Evolutionary conservation across 1,139 yeast species (phyloP), one percentile per base, ranked within the genome.

Genomic region (Barnettozyma hawaiiensis): DNA sequence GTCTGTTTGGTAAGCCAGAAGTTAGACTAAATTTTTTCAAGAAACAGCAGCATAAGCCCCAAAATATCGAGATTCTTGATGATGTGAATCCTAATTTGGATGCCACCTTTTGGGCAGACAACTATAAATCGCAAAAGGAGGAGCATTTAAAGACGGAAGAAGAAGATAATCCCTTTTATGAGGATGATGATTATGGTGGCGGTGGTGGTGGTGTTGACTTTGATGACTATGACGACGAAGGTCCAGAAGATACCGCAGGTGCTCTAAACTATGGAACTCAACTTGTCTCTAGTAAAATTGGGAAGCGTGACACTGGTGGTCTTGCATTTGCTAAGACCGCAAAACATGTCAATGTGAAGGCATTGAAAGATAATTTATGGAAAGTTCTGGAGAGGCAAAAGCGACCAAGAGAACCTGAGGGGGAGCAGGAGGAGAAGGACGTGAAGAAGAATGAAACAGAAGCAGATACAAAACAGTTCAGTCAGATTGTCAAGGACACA

Each of bases 311-410:
- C 84, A 45, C 78, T 82, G 1, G 85, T 81, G 40, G 76, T 76
- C 51, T 80, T 89, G 38, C 79, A 75, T 48, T 89, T 55, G 85
- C 97, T 1, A 71, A 84, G 43, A 78, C 81, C 4, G 92, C 97
- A 4, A 90, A 89, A 60, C 75, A 82, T 51, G 96, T 92, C 16
- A 95, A 92, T 59, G 85, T 92, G 35, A 78, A 78, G 53, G 67
- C 73, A 31, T 69, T 92, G 47, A 92, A 92, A 64, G 86, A 85
- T 49, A 87, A 87, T 57, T 59, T 92, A 35, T 92, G 97, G 97
- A 71, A 71, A 28, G 74, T 78, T 1, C 69, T 80, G 16, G 67
- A 65, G 48, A 48, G 29, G 21, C 26, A n/a, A 41, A 42, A 22
- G 27, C 18, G 10, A 18, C 29, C 12, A 31, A 38, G 40, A 45